These are phyloP conservation scores for Acephala macrosclerotiorum DNA, from an alignment of 2,329 filamentous ascomycete genomes.

Conservation along the genomic window DNA sequence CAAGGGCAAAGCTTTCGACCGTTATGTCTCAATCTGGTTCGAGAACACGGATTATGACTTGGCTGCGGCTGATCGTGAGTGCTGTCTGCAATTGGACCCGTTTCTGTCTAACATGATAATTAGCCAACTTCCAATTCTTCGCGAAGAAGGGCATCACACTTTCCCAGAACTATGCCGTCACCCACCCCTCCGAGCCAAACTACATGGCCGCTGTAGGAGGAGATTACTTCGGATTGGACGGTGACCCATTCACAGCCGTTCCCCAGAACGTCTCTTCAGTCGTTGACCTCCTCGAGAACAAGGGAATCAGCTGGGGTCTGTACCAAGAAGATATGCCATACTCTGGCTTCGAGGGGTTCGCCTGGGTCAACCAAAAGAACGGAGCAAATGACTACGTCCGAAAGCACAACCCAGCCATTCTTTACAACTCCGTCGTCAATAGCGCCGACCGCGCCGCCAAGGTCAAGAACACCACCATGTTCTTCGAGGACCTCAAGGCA, in stretches of 20 bases:
- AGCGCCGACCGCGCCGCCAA: conserved; percentile 66
- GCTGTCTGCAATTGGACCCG: conserved; percentile 18
- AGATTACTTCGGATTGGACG: conserved; percentile 72
- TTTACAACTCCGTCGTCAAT: conserved; percentile 70
- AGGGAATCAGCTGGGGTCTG: conserved; percentile 70
- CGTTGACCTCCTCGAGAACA: conserved; percentile 72
- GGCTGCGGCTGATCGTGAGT: conserved; percentile 66
- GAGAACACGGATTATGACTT: conserved; percentile 78
- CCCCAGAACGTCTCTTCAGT: conserved; percentile 69
- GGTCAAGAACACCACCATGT: conserved; percentile 77
- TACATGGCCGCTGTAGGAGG: conserved; percentile 74
- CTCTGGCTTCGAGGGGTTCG: conserved; percentile 72
- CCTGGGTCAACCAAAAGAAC: conserved; percentile 69
- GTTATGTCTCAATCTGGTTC: conserved; percentile 76
- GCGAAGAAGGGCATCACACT: conserved; percentile 69
- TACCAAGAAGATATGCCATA: conserved; percentile 84
- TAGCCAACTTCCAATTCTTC: conserved; percentile 62
- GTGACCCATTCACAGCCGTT: conserved; percentile 68
- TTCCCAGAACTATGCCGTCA: conserved; percentile 65
- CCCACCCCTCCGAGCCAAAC: conserved; percentile 79
- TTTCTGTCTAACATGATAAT: conserved; percentile 42
- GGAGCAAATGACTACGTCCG: conserved; percentile 79
- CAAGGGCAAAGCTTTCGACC: conserved; percentile 75
- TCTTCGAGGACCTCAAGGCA: conserved; percentile 70
- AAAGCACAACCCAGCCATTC: conserved; percentile 77